Conservation (phyloP, 768 basidiomycete species). For the Termitomyces sp. region DNA sequence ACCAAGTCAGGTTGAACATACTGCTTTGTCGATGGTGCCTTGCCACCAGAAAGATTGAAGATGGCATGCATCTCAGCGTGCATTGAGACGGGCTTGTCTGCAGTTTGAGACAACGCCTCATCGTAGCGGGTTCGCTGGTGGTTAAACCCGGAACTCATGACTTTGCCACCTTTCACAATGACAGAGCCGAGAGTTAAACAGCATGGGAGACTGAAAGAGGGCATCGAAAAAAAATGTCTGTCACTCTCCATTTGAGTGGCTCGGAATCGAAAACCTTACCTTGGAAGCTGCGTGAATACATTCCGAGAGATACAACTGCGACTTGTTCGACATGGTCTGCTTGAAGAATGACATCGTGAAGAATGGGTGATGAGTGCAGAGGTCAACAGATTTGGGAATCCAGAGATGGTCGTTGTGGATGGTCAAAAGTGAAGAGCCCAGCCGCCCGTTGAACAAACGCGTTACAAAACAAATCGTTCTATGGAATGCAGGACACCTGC, state of each 20-base stretch:
- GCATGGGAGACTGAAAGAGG: slow-evolving; percentile 10
- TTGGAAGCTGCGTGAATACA: slow-evolving; percentile 1
- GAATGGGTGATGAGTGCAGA: neutral
- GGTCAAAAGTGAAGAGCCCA: too few species aligned
- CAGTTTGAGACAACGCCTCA: slow-evolving; percentile 35
- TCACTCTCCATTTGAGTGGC: neutral
- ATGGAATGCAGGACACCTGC: too few species aligned
- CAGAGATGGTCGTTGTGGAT: neutral
- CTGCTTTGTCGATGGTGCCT: slow-evolving; percentile 51
- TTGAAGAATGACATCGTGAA: neutral
- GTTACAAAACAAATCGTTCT: too few species aligned
- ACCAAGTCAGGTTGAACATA: slow-evolving; percentile 40
- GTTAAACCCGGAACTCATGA: slow-evolving; percentile 52
- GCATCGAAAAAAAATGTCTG: neutral
- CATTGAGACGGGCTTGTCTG: slow-evolving; percentile 42
- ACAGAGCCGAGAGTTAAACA: slow-evolving; percentile 12
- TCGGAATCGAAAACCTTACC: neutral
- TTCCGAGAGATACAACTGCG: slow-evolving; percentile 4
- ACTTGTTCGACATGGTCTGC: slow-evolving; percentile 6
- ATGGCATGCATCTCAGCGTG: slow-evolving; percentile 64
- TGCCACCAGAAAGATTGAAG: slow-evolving; percentile 47
- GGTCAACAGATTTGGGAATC: neutral
- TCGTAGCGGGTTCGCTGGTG: slow-evolving; percentile 56
- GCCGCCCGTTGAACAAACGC: too few species aligned
- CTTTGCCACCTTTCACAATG: slow-evolving; percentile 52